phyloP scores from a whole-genome alignment of 495 filamentous ascomycete species.

The Jackrogersella minutella region DNA sequence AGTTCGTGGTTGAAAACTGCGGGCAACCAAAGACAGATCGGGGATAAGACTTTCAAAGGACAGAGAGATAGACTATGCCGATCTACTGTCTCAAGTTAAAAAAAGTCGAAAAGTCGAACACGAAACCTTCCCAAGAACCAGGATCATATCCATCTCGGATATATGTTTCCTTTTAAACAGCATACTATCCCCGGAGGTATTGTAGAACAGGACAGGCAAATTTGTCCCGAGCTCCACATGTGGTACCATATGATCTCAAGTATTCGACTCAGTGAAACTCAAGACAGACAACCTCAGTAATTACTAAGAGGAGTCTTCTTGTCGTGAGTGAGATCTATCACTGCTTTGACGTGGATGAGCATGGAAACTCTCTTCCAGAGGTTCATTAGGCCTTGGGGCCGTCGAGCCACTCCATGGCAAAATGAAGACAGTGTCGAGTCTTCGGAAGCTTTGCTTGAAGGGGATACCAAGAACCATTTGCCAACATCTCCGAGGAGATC shows the following conservation, averaged over 20 bases:
- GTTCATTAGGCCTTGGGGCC: neutral
- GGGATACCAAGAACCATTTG: neutral
- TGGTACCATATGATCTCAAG: neutral
- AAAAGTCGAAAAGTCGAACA: too few species aligned
- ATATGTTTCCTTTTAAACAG: neutral
- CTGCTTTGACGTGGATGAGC: neutral
- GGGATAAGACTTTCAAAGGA: neutral
- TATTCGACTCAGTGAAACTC: neutral
- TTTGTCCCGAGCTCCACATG: neutral
- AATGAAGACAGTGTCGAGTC: neutral
- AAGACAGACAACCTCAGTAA: neutral
- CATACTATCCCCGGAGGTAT: neutral
- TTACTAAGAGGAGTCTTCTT: neutral
- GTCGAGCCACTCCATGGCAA: neutral
- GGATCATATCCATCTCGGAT: neutral
- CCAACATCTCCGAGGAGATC: neutral
- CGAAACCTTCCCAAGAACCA: neutral
- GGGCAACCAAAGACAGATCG: neutral
- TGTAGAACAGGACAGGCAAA: neutral
- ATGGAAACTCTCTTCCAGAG: neutral
- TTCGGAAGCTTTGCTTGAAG: slow-evolving; percentile 14
- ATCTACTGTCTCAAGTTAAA: neutral
- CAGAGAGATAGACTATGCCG: neutral
- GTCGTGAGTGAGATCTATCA: neutral
- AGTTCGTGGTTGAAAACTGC: neutral